phyloP scores from a whole-genome alignment of 2,329 filamentous ascomycete species.

The Pseudogymnoascus sp. region DNA sequence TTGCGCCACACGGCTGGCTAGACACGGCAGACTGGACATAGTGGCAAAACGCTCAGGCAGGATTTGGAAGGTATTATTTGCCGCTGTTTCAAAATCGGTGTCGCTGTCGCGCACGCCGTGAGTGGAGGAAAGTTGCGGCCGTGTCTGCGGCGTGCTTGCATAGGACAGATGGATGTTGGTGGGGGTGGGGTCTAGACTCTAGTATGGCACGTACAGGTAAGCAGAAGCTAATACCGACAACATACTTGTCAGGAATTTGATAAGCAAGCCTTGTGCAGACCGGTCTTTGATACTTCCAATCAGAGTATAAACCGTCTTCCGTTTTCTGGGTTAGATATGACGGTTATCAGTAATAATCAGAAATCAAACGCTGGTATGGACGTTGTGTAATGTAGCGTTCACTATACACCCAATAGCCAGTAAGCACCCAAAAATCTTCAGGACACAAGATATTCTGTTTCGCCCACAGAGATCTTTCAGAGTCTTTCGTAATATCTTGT shows the following conservation, averaged over 20 bases:
- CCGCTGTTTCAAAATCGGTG: slow-evolving; percentile 1
- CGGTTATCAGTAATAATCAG: neutral
- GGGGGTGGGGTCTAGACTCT: neutral
- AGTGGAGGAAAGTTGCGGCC: slow-evolving; percentile 7
- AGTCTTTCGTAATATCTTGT: neutral
- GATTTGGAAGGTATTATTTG: neutral
- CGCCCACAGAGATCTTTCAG: neutral
- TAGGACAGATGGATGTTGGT: neutral
- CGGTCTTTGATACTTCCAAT: neutral
- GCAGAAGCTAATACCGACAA: neutral
- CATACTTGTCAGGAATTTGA: neutral
- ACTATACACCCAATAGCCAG: neutral
- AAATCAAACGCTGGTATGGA: neutral
- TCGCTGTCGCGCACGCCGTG: slow-evolving; percentile 1
- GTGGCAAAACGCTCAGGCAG: neutral
- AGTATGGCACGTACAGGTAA: neutral
- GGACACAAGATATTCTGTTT: neutral
- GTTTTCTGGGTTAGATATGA: neutral
- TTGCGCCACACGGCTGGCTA: neutral
- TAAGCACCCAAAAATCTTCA: neutral
- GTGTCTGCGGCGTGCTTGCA: neutral
- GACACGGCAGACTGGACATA: neutral
- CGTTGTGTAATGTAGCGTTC: neutral
- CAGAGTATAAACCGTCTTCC: neutral
- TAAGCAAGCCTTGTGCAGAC: neutral